Evolutionary conservation across 1,284 basidiomycete genomes (phyloP), one percentile per base, ranked within the genome.

Genomic region (Xerocomus nothofagi): DNA sequence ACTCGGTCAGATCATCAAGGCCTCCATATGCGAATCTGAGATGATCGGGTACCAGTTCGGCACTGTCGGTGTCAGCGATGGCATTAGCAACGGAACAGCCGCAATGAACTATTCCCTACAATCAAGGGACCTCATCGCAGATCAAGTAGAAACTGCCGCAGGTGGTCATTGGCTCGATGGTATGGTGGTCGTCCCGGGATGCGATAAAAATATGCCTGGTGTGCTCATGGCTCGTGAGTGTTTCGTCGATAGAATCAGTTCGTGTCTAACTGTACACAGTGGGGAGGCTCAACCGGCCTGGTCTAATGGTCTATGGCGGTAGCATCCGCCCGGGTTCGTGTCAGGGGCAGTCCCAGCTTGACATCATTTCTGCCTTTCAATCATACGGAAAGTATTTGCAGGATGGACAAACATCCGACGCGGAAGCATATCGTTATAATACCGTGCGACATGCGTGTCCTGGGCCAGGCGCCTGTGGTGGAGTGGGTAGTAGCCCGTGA

Each of bases 121-220:
- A 71, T 96, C 93, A 39, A 84, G 96, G 54, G 96, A 99, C 73
- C 78, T 98, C 51, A 99, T 99, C 59, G 96, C 96, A 52, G 96
- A 98, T 72, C 85, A 89, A 65, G 94, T 98, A 29, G 95, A 98
- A 75, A 90, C 91, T 6, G 94, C 93, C 27, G 95, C 89, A n/a
- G 93, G 91, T 26, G 96, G 94, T 7, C 96, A 99, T 71, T 97
- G 94, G 83, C 81, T 98, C n/a, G 96, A 98, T 66, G 96, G 92
- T 34, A 93, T 97, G 88, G 92, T 98, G 38, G 92, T 92, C 49
- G 79, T 98, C 43, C 96, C 96, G 31, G 94, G 94, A 30, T 98
- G 94, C 68, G 94, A 98, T 75, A 98, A 97, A 74, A 98, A 98
- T 71, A 97, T 97, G 93, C 94, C 94, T 10, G 94, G 94, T 50